Evolutionary conservation across 1,284 basidiomycete genomes (phyloP).

Genomic region (Erythrobasidium hasegawianum): DNA sequence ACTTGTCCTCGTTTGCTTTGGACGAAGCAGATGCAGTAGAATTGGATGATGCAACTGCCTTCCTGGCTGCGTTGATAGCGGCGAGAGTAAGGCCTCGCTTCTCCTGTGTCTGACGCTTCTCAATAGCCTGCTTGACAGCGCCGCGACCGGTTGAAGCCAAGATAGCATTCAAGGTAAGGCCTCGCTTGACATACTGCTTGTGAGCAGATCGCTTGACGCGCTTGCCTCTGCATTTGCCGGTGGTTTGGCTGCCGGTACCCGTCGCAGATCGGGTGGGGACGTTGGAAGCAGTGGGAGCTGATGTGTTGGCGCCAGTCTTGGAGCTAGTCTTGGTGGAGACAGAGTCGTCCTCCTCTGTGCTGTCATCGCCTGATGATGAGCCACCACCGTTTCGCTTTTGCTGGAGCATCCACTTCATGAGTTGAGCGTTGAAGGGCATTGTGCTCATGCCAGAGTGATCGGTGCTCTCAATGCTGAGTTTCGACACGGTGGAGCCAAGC

Average conservation of each 20-base stretch:
- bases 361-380: constrained; percentile 11
- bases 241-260: not conserved
- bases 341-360: not conserved
- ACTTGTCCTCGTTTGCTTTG: no score
- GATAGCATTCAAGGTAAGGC: not conserved
- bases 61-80: not conserved
- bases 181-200: constrained; percentile 1
- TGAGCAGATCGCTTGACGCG: not conserved
- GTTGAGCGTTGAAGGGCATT: constrained; percentile 20
- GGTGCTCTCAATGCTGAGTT: constrained; percentile 9
- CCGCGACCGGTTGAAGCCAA: not conserved
- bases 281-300: not conserved
- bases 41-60: not conserved
- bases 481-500: constrained; percentile 8
- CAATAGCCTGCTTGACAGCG: no score
- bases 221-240: not conserved
- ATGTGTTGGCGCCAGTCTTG: no score
- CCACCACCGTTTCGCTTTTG: constrained; percentile 3
- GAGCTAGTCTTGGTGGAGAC: not conserved
- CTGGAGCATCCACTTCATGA: constrained; percentile 27
- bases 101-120: not conserved
- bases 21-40: no score
- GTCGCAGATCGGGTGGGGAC: not conserved
- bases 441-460: constrained; percentile 22
- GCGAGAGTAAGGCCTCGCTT: not conserved